Base-by-base conservation (phyloP, 768 basidiomycete species). In the Symmetrospora coprosmae region DNA sequence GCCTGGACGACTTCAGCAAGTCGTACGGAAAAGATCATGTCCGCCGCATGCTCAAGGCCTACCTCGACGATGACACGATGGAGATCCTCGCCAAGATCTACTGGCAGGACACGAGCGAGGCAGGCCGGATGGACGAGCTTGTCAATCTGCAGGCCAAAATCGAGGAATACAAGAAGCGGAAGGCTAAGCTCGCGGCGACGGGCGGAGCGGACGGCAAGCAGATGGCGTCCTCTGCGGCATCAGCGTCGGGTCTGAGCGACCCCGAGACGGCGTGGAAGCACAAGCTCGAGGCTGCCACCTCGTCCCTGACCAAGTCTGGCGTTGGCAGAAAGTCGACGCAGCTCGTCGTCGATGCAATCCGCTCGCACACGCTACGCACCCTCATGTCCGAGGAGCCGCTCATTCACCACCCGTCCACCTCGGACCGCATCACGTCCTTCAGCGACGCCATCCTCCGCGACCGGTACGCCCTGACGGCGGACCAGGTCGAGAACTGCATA, bases 401-500 rank as follows among this genome's bases (percentile, higher is more conserved):
- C 74, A 86, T 79, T 33, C 81, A 81, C 75, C 94, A 99, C 71
- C 90, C 91, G 0, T 79, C 77, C 17, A 85, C 91, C 0, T 81
- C 89, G 17, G 89, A 92, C 64, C 82, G 90, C 25, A 82, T 99
- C 62, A 80, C 86, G 60, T 79, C 92, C 68, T 94, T 96, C 71
- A 87, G 86, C 9, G 91, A 97, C 73, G 81, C 79, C 72, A 91
- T 99, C 69, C 74, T 99, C 51, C 79, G 92, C 61, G 92, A 97
- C 69, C 81, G 92, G 5, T 85, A 96, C 60, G 86, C 87, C 16
- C 74, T 92, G 56, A 89, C 94, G n/a, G 85, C 87, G 4, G 94
- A 99, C 71, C 92, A 97, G 74, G 92, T 99, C 16, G 94, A 99
- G 58, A 99, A 97, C 72, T 92, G 88, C 73, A 96, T 99, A 78